phyloP scores from a whole-genome alignment of 306 rosid species.

The Vicia sativa region DNA sequence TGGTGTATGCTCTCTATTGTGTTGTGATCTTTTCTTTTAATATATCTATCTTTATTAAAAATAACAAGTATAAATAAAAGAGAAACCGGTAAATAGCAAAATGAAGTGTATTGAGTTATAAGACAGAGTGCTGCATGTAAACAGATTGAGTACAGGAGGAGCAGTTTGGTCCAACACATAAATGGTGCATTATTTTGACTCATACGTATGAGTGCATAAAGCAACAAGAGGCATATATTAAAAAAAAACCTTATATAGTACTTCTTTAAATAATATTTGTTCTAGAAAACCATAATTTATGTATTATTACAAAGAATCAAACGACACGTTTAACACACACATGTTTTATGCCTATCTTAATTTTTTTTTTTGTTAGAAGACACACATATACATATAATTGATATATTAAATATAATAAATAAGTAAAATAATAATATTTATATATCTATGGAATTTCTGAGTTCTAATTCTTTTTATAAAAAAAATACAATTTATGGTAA shows the following conservation, averaged over 20 bases:
- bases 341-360: no score
- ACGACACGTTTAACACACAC: not conserved
- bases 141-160: not conserved
- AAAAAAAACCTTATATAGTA: not conserved
- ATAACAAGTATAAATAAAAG: not conserved
- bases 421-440: no score
- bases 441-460: no score
- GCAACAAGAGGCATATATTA: not conserved
- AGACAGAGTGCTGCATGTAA: not conserved
- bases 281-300: no score
- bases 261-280: not conserved
- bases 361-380: no score
- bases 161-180: not conserved
- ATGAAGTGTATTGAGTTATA: not conserved
- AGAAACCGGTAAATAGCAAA: not conserved
- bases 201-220: not conserved
- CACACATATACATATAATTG: no score
- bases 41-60: no score
- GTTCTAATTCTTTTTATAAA: no score
- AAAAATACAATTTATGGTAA: no score
- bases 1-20: no score
- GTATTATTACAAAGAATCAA: not conserved
- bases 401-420: no score
- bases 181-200: not conserved
- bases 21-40: no score